Conservation (phyloP, 1,139 yeast species). For the Arxiozyma heterogenica region DNA sequence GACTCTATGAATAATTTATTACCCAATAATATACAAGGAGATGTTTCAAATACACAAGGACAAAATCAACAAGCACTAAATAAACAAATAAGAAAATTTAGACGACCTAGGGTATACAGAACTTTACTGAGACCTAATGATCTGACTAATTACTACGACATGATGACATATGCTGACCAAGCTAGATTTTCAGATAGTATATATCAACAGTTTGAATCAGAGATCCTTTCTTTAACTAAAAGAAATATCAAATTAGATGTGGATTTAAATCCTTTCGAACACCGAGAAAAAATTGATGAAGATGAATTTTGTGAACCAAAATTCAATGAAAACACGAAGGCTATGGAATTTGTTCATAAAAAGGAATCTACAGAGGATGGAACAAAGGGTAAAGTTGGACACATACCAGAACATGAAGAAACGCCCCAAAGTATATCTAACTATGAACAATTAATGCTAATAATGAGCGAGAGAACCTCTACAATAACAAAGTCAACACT, state of each 20-base stretch:
- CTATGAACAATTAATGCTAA: conserved; percentile 81
- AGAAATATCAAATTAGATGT: conserved; percentile 69
- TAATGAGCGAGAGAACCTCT: conserved; percentile 32
- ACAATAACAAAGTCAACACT: conserved; percentile 30
- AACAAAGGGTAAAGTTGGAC: conserved; percentile 36
- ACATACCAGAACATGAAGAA: conserved; percentile 50
- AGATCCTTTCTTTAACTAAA: conserved; percentile 65
- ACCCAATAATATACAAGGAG: conserved; percentile 1
- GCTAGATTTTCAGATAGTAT: conserved; percentile 61
- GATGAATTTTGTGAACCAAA: conserved; percentile 43
- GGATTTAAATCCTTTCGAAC: conserved; percentile 55
- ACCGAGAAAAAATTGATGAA: conserved; percentile 37
- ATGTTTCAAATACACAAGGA: not conserved
- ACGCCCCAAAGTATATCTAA: conserved; percentile 70
- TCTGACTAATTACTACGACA: conserved; percentile 72
- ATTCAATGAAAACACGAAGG: conserved; percentile 36
- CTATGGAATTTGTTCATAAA: conserved; percentile 41
- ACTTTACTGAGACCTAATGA: conserved; percentile 75
- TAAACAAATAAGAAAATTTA: conserved; percentile 12
- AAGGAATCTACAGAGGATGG: conserved; percentile 38
- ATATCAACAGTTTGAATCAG: conserved; percentile 58
- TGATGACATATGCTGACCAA: conserved; percentile 76
- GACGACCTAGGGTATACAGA: conserved; percentile 59
- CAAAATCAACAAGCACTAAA: not conserved
- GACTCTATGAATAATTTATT: not conserved